phyloP scores from a whole-genome alignment of 768 basidiomycete genomes.

The Boletus vinaceobasis region DNA sequence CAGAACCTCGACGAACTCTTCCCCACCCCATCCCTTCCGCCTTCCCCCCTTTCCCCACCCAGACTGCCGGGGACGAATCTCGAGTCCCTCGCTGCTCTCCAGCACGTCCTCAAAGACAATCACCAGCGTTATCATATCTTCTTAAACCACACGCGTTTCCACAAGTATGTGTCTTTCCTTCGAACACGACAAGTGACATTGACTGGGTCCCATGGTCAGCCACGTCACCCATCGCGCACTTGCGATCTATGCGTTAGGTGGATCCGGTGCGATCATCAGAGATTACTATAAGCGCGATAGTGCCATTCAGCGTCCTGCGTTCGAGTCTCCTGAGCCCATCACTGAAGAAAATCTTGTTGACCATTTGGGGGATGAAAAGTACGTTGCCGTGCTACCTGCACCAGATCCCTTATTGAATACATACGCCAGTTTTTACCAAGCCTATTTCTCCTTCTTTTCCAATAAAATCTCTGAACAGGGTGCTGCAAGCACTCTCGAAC shows the following conservation, averaged over 20 bases:
- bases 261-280: slow-evolving; percentile 20
- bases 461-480: slow-evolving; percentile 17
- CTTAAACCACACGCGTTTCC: slow-evolving; percentile 43
- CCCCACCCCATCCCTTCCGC: slow-evolving; percentile 25
- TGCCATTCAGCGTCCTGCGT: slow-evolving; percentile 18
- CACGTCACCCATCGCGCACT: slow-evolving; percentile 30
- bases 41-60: slow-evolving; percentile 23
- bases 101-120: slow-evolving; percentile 44
- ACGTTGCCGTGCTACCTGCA: neutral
- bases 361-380: slow-evolving; percentile 28
- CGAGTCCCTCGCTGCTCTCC: slow-evolving; percentile 22
- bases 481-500: slow-evolving; percentile 15
- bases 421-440: slow-evolving; percentile 22
- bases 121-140: slow-evolving; percentile 48
- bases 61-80: slow-evolving; percentile 25
- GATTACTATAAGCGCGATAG: slow-evolving; percentile 26
- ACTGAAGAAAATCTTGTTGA: slow-evolving; percentile 22
- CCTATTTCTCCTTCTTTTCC: slow-evolving; percentile 27
- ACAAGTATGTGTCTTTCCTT: slow-evolving; percentile 41
- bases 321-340: slow-evolving; percentile 25
- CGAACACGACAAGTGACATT: neutral
- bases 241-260: slow-evolving; percentile 28
- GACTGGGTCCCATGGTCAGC: slow-evolving; percentile 3
- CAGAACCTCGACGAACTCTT: slow-evolving; percentile 22
- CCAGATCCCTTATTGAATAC: neutral